These are phyloP conservation scores for Scheffersomyces insectosa DNA, from an alignment of 1,139 yeast species.

Conservation along the genomic window DNA sequence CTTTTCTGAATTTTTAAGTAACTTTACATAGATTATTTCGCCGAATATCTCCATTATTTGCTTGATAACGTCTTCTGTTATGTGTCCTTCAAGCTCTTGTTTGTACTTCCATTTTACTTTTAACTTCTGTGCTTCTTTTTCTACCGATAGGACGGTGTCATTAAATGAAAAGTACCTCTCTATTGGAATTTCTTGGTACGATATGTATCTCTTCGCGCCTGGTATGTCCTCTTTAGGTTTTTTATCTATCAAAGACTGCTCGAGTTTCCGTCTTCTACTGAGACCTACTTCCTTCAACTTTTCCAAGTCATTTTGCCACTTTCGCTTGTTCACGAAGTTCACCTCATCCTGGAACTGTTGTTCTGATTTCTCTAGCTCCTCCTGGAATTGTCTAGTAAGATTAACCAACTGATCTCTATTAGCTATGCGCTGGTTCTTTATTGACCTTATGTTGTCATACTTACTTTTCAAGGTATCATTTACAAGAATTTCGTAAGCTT, in stretches of 20 bases:
- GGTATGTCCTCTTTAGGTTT: neutral
- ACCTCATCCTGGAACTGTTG: slow-evolving; percentile 5
- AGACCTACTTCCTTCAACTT: slow-evolving; percentile 32
- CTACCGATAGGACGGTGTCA: neutral
- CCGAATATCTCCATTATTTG: slow-evolving; percentile 53
- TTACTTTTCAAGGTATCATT: slow-evolving; percentile 26
- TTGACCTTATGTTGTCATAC: slow-evolving; percentile 36
- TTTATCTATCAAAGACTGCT: slow-evolving; percentile 11
- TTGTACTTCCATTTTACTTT: slow-evolving; percentile 47
- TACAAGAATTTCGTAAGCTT: slow-evolving; percentile 42
- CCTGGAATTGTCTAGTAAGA: slow-evolving; percentile 32
- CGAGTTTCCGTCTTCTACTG: slow-evolving; percentile 24
- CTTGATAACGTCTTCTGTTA: slow-evolving; percentile 32
- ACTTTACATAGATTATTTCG: slow-evolving; percentile 19
- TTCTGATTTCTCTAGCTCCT: slow-evolving; percentile 36
- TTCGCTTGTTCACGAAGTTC: slow-evolving; percentile 5
- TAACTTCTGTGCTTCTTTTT: slow-evolving; percentile 1
- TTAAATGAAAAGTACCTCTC: slow-evolving; percentile 1
- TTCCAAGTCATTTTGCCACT: slow-evolving; percentile 24
- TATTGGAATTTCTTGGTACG: slow-evolving; percentile 20
- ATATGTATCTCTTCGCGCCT: slow-evolving; percentile 14
- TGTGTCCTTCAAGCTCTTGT: slow-evolving; percentile 30
- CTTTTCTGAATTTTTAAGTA: slow-evolving; percentile 7
- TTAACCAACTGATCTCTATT: slow-evolving; percentile 21
- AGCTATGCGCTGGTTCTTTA: slow-evolving; percentile 13